A percentile compares a stretch with the other conserved stretches of the same genome.
Conservation (phyloP, 768 basidiomycete genomes). For the Terana coerulea region DNA sequence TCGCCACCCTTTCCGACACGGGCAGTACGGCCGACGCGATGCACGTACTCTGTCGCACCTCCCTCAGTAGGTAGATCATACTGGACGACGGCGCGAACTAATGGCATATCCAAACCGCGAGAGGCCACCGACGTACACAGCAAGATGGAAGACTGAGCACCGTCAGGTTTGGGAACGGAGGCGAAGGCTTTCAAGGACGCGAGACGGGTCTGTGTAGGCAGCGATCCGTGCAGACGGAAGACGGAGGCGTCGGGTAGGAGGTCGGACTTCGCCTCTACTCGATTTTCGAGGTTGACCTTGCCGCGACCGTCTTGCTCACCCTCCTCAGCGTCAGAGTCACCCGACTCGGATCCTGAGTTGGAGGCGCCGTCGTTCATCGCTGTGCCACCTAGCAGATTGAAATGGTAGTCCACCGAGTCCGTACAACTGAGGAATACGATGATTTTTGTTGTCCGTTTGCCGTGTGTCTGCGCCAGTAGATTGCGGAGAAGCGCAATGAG, state of each 20-base stretch:
- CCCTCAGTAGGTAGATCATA: slow-evolving; percentile 98
- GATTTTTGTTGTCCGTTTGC: slow-evolving; percentile 59
- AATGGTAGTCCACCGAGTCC: slow-evolving; percentile 97
- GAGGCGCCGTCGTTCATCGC: slow-evolving; percentile 49
- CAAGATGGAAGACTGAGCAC: slow-evolving; percentile 59
- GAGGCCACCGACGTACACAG: slow-evolving; percentile 97
- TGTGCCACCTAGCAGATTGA: slow-evolving; percentile 74
- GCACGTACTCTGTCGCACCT: slow-evolving; percentile 93
- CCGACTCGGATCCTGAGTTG: slow-evolving; percentile 14
- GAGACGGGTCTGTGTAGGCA: slow-evolving; percentile 76
- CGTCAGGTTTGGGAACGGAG: slow-evolving; percentile 25
- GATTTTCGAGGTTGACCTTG: slow-evolving; percentile 21
- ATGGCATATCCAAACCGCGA: slow-evolving; percentile 93
- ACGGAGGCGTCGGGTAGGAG: slow-evolving; percentile 80
- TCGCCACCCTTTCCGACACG: slow-evolving; percentile 95
- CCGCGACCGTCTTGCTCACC: slow-evolving; percentile 20
- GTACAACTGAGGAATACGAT: slow-evolving; percentile 97
- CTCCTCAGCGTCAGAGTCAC: slow-evolving; percentile 19
- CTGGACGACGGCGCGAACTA: slow-evolving; percentile 92
- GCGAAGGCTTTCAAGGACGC: slow-evolving; percentile 84
- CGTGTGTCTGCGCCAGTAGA: slow-evolving; percentile 61
- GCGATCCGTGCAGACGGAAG: slow-evolving; percentile 90
- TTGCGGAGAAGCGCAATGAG: slow-evolving; percentile 66
- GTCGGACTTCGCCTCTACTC: slow-evolving; percentile 58
- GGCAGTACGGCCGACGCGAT: slow-evolving; percentile 95